Conservation (phyloP, 164 flowering plant genomes). For the Warburgia ugandensis region DNA sequence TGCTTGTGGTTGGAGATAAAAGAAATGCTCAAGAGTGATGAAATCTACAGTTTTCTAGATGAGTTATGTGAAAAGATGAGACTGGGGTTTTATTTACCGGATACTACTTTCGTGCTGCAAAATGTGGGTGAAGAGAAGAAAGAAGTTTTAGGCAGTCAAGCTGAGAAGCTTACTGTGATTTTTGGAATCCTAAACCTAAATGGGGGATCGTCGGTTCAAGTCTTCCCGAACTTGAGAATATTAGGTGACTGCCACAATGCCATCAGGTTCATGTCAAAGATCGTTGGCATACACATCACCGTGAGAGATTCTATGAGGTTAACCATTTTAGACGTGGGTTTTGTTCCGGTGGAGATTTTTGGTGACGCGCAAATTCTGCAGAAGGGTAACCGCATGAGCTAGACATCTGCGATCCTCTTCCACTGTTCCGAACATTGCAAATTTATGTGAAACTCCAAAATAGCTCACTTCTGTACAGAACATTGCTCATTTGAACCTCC, state of each 20-base stretch:
- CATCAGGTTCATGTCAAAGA: slow-evolving; percentile 45
- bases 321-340: no score
- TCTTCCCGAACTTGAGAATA: slow-evolving; percentile 52
- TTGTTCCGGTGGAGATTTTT: no score
- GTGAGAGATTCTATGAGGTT: slow-evolving; percentile 48
- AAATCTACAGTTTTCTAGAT: slow-evolving; percentile 31
- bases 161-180: slow-evolving; percentile 53
- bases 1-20: slow-evolving; percentile 41
- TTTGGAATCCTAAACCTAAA: slow-evolving; percentile 43
- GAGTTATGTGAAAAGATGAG: slow-evolving; percentile 39
- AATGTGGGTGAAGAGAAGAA: slow-evolving; percentile 51
- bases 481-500: no score
- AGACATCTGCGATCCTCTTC: no score
- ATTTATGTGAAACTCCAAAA: no score
- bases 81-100: slow-evolving; percentile 34
- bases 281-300: slow-evolving; percentile 33
- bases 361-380: no score
- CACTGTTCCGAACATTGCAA: no score
- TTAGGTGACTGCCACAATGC: slow-evolving; percentile 56
- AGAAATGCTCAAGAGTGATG: slow-evolving; percentile 24
- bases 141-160: slow-evolving; percentile 40
- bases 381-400: no score
- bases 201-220: slow-evolving; percentile 33
- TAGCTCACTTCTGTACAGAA: no score
- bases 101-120: slow-evolving; percentile 48